Evolutionary conservation across 2,329 filamentous ascomycete genomes (phyloP).

Genomic region (Penicillium digitatum): DNA sequence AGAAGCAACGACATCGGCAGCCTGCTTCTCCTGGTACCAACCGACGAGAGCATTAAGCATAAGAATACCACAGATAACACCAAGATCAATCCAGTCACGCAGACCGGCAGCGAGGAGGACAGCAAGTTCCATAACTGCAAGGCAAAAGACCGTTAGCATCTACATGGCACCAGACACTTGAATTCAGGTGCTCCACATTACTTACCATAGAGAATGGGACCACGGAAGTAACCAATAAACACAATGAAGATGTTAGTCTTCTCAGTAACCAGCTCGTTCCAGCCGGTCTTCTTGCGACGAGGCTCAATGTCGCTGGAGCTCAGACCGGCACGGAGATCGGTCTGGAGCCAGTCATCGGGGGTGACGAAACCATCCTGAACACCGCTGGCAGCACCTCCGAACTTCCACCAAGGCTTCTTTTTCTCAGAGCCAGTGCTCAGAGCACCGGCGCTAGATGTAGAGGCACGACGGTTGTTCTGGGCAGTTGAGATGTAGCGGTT

Average conservation of each 20-base stretch:
- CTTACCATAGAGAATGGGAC: slow-evolving; percentile 45
- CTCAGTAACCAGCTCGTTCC: slow-evolving; percentile 68
- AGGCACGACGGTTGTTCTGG: slow-evolving; percentile 54
- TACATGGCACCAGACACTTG: neutral
- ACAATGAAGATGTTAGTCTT: slow-evolving; percentile 72
- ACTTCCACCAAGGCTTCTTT: slow-evolving; percentile 58
- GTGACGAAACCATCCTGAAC: slow-evolving; percentile 42
- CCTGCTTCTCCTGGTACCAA: slow-evolving; percentile 80
- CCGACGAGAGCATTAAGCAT: slow-evolving; percentile 71
- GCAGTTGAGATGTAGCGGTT: slow-evolving; percentile 66
- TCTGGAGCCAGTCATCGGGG: slow-evolving; percentile 66
- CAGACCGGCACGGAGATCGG: slow-evolving; percentile 64
- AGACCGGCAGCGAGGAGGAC: slow-evolving; percentile 70
- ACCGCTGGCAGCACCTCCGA: slow-evolving; percentile 44
- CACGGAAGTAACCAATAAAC: slow-evolving; percentile 71
- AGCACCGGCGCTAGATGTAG: slow-evolving; percentile 43
- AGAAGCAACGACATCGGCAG: slow-evolving; percentile 69
- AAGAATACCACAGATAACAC: slow-evolving; percentile 73
- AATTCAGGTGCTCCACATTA: neutral
- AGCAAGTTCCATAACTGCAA: slow-evolving; percentile 66
- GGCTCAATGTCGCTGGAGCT: slow-evolving; percentile 56
- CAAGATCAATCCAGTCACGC: slow-evolving; percentile 71
- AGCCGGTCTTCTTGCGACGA: slow-evolving; percentile 64
- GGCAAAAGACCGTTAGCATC: slow-evolving; percentile 7
- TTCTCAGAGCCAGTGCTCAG: slow-evolving; percentile 40